Evolutionary conservation across 2,329 filamentous ascomycete genomes (phyloP).

Genomic region (Pseudogymnoascus sp.): DNA sequence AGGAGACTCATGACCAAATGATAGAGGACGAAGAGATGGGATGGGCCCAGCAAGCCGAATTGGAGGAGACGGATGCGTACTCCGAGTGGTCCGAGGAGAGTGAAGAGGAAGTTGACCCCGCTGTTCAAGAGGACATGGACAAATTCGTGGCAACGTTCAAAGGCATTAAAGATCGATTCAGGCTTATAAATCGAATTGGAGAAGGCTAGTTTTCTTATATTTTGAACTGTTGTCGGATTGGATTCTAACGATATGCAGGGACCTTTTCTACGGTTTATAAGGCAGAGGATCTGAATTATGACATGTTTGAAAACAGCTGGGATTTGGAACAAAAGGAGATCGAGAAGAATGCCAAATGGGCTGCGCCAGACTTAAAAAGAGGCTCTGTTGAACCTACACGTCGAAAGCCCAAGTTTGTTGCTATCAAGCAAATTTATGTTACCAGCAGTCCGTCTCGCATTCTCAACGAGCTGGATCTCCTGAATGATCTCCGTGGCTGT

Average conservation of each 20-base stretch:
- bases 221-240: not conserved
- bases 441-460: conserved; percentile 92
- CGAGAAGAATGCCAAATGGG: conserved; percentile 59
- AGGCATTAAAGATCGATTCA: conserved; percentile 76
- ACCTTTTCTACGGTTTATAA: conserved; percentile 99
- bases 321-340: conserved; percentile 63
- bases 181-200: conserved; percentile 92
- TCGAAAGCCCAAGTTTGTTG: conserved; percentile 69
- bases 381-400: conserved; percentile 34
- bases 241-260: conserved; percentile 45
- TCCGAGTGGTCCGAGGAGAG: conserved; percentile 47
- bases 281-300: conserved; percentile 84
- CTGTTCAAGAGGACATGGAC: conserved; percentile 78
- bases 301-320: conserved; percentile 80
- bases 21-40: conserved; percentile 20
- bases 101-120: conserved; percentile 57
- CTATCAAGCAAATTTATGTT: conserved; percentile 99
- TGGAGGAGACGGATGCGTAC: conserved; percentile 35
- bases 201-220: conserved; percentile 57
- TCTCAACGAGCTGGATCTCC: conserved; percentile 89
- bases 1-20: conserved; percentile 15
- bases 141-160: conserved; percentile 76
- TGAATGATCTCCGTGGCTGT: conserved; percentile 79
- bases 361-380: conserved; percentile 59
- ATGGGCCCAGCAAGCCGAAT: conserved; percentile 17